Conservation (phyloP, 1,284 basidiomycete species). For the Phellinidium pouzarii region DNA sequence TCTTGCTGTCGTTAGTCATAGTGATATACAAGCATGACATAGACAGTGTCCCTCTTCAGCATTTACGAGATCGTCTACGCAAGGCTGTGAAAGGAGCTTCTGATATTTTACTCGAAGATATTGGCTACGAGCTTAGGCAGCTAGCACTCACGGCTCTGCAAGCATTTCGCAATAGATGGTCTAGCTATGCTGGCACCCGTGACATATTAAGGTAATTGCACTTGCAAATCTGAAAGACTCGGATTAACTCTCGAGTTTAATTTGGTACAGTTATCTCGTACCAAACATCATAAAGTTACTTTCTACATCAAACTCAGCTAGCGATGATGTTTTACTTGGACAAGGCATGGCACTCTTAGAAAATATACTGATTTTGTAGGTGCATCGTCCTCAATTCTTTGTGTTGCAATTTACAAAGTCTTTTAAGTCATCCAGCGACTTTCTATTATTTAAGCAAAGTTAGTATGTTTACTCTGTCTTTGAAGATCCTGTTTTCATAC, state of each 20-base stretch:
- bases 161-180: slow-evolving; percentile 55
- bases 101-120: slow-evolving; percentile 42
- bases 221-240: background rate
- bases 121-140: slow-evolving; percentile 61
- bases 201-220: slow-evolving; percentile 44
- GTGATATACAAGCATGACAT: slow-evolving; percentile 66
- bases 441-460: slow-evolving; percentile 54
- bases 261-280: slow-evolving; percentile 36
- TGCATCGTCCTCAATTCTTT: background rate
- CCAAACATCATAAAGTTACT: slow-evolving; percentile 44
- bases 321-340: slow-evolving; percentile 50
- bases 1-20: slow-evolving; percentile 57
- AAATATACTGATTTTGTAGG: slow-evolving; percentile 42
- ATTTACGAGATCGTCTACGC: slow-evolving; percentile 46
- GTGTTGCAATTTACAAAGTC: background rate
- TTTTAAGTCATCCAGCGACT: slow-evolving; percentile 32
- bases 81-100: slow-evolving; percentile 45
- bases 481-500: background rate
- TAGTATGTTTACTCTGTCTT: slow-evolving; percentile 15
- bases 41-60: slow-evolving; percentile 42
- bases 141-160: slow-evolving; percentile 52
- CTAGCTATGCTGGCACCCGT: slow-evolving; percentile 36
- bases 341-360: slow-evolving; percentile 53
- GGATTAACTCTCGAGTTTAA: slow-evolving; percentile 3
- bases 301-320: slow-evolving; percentile 37